A percentile compares a stretch with the other conserved stretches of the same genome.
phyloP scores from a whole-genome alignment of 805 yeast species.

The Blastobotrys muscicola region DNA sequence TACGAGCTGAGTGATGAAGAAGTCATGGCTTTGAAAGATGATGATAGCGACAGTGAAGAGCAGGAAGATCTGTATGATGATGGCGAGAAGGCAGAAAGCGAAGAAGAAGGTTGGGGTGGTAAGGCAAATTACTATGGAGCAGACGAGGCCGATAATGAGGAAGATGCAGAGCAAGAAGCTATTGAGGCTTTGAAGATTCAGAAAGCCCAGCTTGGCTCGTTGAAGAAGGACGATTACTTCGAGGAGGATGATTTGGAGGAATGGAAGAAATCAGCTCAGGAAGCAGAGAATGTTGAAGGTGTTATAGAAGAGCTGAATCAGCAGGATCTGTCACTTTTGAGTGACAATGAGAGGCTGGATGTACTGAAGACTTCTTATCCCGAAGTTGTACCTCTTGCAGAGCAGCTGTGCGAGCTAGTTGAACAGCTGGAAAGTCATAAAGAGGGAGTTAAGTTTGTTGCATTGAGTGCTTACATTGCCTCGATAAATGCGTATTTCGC shows the following conservation, averaged over 20 bases:
- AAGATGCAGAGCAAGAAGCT: constrained; percentile 54
- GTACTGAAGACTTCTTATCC: constrained; percentile 61
- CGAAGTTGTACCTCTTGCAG: constrained; percentile 68
- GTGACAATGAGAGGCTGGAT: constrained; percentile 41
- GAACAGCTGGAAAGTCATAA: constrained; percentile 17
- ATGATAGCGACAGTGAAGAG: constrained; percentile 36
- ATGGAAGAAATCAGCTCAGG: constrained; percentile 57
- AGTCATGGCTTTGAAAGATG: constrained; percentile 35
- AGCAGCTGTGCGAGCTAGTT: constrained; percentile 44
- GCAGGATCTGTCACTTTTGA: constrained; percentile 41
- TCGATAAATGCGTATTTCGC: constrained; percentile 73
- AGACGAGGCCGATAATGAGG: constrained; percentile 21
- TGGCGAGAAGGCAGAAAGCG: constrained; percentile 25
- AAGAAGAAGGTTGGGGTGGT: constrained; percentile 35
- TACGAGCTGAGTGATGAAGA: constrained; percentile 46
- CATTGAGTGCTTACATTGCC: constrained; percentile 72
- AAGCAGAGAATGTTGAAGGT: constrained; percentile 28
- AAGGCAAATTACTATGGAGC: constrained; percentile 35
- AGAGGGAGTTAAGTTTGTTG: constrained; percentile 44
- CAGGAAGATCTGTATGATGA: constrained; percentile 40
- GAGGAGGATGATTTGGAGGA: constrained; percentile 74
- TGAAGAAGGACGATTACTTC: constrained; percentile 58
- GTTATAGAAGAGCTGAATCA: constrained; percentile 29
- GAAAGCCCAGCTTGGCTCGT: constrained; percentile 57
- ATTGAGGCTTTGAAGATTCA: constrained; percentile 84